phyloP scores from a whole-genome alignment of 306 rosid species.

The Lathyrus tuberosus region DNA sequence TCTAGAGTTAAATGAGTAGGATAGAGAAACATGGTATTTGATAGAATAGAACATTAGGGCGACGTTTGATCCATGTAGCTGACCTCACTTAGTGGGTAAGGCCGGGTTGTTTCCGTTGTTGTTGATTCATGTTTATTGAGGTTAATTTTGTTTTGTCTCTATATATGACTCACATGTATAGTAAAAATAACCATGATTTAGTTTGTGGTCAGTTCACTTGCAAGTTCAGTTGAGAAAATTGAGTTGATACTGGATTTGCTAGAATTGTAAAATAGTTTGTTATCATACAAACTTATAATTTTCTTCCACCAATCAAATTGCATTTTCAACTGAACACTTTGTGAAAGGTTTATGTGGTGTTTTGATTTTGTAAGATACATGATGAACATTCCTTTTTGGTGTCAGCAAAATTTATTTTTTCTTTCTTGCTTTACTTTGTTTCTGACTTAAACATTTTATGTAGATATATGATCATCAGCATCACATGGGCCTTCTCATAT shows the following conservation, averaged over 20 bases:
- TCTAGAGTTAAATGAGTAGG: too few species aligned
- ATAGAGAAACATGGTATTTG: too few species aligned
- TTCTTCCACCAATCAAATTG: neutral
- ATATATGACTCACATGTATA: neutral
- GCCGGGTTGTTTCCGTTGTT: too few species aligned
- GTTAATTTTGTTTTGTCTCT: neutral
- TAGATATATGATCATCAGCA: constrained; percentile 89
- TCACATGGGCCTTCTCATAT: constrained; percentile 94
- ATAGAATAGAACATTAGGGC: too few species aligned
- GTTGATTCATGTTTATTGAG: neutral
- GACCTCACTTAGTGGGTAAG: too few species aligned
- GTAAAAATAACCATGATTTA: neutral
- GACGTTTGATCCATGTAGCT: too few species aligned
- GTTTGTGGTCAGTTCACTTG: neutral
- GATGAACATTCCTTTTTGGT: constrained; percentile 14
- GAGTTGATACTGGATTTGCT: constrained; percentile 22
- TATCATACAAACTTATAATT: neutral
- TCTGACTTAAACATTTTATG: constrained; percentile 37
- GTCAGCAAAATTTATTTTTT: constrained; percentile 13
- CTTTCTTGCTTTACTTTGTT: neutral
- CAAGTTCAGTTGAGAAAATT: neutral
- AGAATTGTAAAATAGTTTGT: constrained; percentile 19
- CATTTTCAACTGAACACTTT: constrained; percentile 19
- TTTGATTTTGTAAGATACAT: constrained; percentile 18
- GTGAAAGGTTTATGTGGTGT: neutral